Base-by-base conservation (phyloP, 176 grass and related monocot genomes). In the Bromus sterilis region DNA sequence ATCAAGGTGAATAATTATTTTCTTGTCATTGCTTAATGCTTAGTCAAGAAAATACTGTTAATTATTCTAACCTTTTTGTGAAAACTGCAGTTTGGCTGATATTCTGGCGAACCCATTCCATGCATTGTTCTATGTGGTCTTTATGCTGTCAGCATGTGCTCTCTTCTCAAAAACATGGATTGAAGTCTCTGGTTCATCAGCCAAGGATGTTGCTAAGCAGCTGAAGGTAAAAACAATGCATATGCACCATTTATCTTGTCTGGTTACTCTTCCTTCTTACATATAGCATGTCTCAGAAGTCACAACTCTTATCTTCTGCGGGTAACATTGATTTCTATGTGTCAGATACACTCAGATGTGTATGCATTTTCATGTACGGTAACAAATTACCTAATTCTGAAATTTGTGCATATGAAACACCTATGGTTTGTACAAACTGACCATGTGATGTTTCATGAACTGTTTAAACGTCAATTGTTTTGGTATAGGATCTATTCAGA, bases 101-200 rank as follows among this genome's bases (percentile, higher is more conserved):
- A 73, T 86, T 58, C 72, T 86, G 33, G 87, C 87, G 70, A 89
- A 89, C 66, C 87, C 87, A 37, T 86, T 89, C 87, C 87, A 89
- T 49, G 87, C 78, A 30, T 32, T 89, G 64, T 89, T 89, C 78
- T 89, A 89, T 82, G 83, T 89, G 34, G 74, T 89, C 30, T 89
- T 89, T 3, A 86, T 89, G 87, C 73, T 89, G 28, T 86, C 83
- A 82, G 87, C 87, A 0, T 89, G 87, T 73, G 87, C 87, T 78
- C 83, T 86, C 43, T 89, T 89, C 73, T 89, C 87, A 31, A 89
- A 86, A 46, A 86, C 87, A 65, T 89, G 87, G 87, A 89, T 89
- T 89, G 87, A 89, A 86, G 87, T 89, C 37, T 89, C 87, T 86
- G 87, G 87, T 71, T 89, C 87, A 31, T 89, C 87, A 4, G 87